These are phyloP conservation scores for Rhizophagus prolifer DNA, from an alignment of 192 early-diverging fungal species.

Conservation along the genomic window DNA sequence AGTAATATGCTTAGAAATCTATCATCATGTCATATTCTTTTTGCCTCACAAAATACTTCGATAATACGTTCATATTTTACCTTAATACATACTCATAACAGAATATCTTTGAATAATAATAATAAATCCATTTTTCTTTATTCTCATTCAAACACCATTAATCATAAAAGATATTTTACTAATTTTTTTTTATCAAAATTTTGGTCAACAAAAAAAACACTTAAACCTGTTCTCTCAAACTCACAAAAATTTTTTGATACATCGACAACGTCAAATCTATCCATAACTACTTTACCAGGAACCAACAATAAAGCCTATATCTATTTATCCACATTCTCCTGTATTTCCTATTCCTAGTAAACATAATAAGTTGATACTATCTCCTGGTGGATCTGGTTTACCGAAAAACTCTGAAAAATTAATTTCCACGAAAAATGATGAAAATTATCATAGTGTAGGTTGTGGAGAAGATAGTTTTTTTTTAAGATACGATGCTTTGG, in stretches of 20 bases:
- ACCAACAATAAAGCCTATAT: background rate
- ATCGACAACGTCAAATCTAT: background rate
- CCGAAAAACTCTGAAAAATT: constrained; percentile 43
- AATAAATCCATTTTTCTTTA: background rate
- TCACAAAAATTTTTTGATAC: background rate
- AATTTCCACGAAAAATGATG: constrained; percentile 39
- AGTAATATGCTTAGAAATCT: background rate
- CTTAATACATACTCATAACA: background rate
- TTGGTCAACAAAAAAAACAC: background rate
- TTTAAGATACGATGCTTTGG: constrained; percentile 77
- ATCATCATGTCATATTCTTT: too few species aligned
- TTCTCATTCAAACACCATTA: background rate
- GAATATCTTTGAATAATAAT: background rate
- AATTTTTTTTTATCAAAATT: background rate
- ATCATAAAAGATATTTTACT: background rate
- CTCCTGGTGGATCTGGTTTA: constrained; percentile 53
- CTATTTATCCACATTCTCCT: background rate
- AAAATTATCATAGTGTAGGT: constrained; percentile 60
- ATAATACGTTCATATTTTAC: background rate
- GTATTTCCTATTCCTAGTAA: background rate
- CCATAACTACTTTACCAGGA: background rate
- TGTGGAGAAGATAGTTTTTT: constrained; percentile 97
- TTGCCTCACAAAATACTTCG: background rate
- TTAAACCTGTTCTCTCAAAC: background rate
- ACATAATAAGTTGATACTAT: constrained; percentile 43